Evolutionary conservation across 371 early-diverging fungal genomes (phyloP), one percentile per base, ranked within the genome.

Genomic region (Saksenaea vasiformis): DNA sequence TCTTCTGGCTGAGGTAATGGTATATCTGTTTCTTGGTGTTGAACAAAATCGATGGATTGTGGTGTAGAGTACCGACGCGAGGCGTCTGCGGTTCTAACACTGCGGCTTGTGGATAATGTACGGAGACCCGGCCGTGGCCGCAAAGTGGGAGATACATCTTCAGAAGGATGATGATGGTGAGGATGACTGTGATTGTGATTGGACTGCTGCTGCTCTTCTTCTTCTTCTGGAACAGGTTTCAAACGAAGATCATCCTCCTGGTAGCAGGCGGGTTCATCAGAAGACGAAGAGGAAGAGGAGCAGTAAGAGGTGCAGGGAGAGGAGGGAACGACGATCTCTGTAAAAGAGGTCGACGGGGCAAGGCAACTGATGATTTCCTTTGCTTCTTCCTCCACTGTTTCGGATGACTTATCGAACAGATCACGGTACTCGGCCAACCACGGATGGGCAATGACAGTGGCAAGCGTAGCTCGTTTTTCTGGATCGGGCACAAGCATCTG

Each of bases 401-500:
- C 62, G 2, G 55, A 13, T 1, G 62, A 41, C 14, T 37, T 55
- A 4, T 38, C 15, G 17, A 62, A 62, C 10, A 66, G 51, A 19
- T 59, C 60, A 22, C 34, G 38, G 35, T 64, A 56, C 10, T 54
- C 57, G 8, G 11, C 35, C 39, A 68, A 10, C 69, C 71, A 81
- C 51, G 64, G 66, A 68, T 87, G 86, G 11, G 60, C 57, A 66
- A 80, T 76, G 36, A 87, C 77, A 35, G 85, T 77, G 19, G 64
- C 38, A 67, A 87, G 83, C 19, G 72, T 72, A 1, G 81, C 76
- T 1, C 91, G 55, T 54, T 69, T 64, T 26, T 63, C 58, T 17
- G 86, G 86, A 54, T 83, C 81, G 13, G 79, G 76, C 14, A 80
- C 80, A 35, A 89, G 64, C 68, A 89, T 88, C 17, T 73, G 71